Percentiles rank a stretch among this genome's conserved stretches.
Conservation (phyloP, 23 red algal species). For the Gracilaria gracilis region DNA sequence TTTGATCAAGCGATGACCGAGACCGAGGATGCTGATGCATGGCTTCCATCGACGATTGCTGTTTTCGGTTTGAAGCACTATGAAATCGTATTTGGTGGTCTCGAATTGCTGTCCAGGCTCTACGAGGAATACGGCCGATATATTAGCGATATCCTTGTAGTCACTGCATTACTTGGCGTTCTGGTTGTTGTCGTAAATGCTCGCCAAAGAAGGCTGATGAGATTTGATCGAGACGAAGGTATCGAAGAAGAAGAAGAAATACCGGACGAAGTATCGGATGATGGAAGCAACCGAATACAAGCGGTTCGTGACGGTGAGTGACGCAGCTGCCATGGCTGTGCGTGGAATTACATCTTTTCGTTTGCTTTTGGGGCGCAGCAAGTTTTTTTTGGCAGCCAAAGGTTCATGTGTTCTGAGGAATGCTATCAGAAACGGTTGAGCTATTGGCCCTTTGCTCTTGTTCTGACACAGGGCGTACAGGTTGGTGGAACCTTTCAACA, state of each 20-base stretch:
- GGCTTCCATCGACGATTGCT: conserved; percentile 66
- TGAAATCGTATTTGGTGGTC: conserved; percentile 21
- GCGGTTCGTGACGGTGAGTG: not conserved
- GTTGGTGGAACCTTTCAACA: no score
- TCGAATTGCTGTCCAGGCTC: not conserved
- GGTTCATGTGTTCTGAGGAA: no score
- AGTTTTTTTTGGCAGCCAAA: not conserved
- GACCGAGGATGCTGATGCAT: conserved; percentile 26
- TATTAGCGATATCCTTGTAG: conserved; percentile 4
- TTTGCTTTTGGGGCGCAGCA: not conserved
- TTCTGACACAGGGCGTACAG: no score
- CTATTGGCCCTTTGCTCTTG: no score
- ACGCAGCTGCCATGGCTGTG: not conserved
- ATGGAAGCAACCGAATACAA: not conserved
- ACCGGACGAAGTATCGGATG: not conserved
- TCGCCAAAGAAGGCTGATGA: conserved; percentile 31
- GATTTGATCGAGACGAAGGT: conserved; percentile 24
- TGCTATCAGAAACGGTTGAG: no score
- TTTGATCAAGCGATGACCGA: conserved; percentile 59
- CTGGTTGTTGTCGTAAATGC: conserved; percentile 46
- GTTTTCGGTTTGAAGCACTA: conserved; percentile 35
- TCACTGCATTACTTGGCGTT: conserved; percentile 31
- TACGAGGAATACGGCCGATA: not conserved
- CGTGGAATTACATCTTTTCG: not conserved
- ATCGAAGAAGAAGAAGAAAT: conserved; percentile 8